Evolutionary conservation across 1,284 basidiomycete species (phyloP), one percentile per base, ranked within the genome.

Genomic region (Trametes versicolor): DNA sequence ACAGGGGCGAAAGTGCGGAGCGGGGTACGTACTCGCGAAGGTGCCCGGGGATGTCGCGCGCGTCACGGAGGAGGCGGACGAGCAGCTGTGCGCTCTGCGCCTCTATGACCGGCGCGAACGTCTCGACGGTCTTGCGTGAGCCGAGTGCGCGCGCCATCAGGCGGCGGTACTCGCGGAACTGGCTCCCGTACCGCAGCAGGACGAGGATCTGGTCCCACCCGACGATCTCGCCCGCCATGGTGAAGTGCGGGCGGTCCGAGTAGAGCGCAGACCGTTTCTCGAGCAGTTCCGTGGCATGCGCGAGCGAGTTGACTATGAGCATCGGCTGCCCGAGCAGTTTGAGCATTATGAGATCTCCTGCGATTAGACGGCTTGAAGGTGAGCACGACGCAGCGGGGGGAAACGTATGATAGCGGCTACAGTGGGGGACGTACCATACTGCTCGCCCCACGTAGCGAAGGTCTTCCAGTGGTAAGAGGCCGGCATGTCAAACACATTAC

Each of bases 261-360:
- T 80, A 81, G 25, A 77, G 73, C 15, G 69, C 55, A 25, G 75
- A 74, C 7, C 77, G 71, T 37, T 77, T 77, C 37, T 80, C 79
- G 21, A 81, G 70, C 27, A 83, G 70, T n/a, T 81, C 79, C 32
- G 58, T 61, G 23, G 88, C 87, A 36, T 79, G 72, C 70, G 84
- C 77, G 10, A 80, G 78, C 13, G 84, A 87, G 73, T 89, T 90
- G 39, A 92, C 72, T 51, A 91, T 78, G 54, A 92, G 73, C 41
- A 91, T 76, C 37, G 85, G 80, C 66, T 88, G 87, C 2, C 88
- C 88, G 9, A 91, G 77, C 23, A 90, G 76, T 27, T 83, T 86
- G 34, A 71, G 54, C 25, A 66, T 70, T 17, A 75, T 57, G 41
- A 76, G 71, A 48, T 72, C 71, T 6, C 73, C 74, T 75, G 39